A percentile compares a stretch with the other conserved stretches of the same genome.
Evolutionary conservation across 2,329 filamentous ascomycete species (phyloP).

Genomic region (Xylariaceae sp.): DNA sequence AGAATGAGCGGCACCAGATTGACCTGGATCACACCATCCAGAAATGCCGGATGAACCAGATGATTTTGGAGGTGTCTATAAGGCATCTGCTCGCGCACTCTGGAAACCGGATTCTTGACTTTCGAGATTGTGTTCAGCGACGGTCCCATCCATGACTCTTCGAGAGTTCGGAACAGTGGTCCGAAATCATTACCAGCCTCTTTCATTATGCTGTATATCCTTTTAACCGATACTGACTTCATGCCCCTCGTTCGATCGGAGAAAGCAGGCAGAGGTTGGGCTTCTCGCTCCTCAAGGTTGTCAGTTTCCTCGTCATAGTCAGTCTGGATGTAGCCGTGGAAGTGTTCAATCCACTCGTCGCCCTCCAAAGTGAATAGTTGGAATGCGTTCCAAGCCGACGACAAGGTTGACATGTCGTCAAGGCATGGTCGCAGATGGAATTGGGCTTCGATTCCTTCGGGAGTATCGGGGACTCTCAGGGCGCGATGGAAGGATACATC

Average conservation of each 20-base stretch:
- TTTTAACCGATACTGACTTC: constrained; percentile 3
- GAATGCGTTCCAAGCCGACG: constrained; percentile 12
- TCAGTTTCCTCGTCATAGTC: constrained; percentile 7
- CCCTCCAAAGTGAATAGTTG: constrained; percentile 12
- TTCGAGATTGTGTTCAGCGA: neutral
- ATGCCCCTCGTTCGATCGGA: neutral
- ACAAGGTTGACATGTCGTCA: neutral
- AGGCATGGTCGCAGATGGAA: constrained; percentile 10
- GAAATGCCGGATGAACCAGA: constrained; percentile 13
- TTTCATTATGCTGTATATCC: constrained; percentile 8
- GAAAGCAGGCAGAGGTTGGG: neutral
- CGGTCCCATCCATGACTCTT: constrained; percentile 5
- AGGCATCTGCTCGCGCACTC: constrained; percentile 8
- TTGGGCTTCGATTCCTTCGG: constrained; percentile 12
- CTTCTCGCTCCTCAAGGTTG: neutral
- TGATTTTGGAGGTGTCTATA: constrained; percentile 11
- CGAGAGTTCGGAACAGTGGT: constrained; percentile 12
- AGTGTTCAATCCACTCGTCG: constrained; percentile 14
- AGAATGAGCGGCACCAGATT: constrained; percentile 9
- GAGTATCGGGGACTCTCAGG: constrained; percentile 9
- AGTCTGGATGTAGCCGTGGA: constrained; percentile 8
- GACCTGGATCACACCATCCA: constrained; percentile 14
- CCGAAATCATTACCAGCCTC: constrained; percentile 13
- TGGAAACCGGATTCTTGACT: constrained; percentile 7
- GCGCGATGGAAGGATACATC: constrained; percentile 16